phyloP scores from a whole-genome alignment of 495 filamentous ascomycete species.

The Hypomontagnella submonticulosa region DNA sequence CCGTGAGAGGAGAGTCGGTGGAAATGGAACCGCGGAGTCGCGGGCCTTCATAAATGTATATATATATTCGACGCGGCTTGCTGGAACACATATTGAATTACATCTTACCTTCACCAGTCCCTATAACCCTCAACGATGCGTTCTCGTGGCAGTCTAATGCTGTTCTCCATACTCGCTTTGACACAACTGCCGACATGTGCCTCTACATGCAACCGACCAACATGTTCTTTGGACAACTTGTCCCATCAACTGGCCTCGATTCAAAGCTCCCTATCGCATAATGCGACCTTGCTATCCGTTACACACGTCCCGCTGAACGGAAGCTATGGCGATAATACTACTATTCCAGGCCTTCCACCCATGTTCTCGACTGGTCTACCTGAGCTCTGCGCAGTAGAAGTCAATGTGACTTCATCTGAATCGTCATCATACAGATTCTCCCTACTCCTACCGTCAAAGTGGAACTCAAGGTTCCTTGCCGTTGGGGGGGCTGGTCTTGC shows the following conservation, averaged over 20 bases:
- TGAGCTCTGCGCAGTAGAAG: conserved; percentile 57
- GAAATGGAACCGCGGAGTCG: too few species aligned
- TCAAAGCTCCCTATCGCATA: conserved; percentile 8
- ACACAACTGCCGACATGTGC: not conserved
- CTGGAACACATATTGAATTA: too few species aligned
- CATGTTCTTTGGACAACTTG: conserved; percentile 19
- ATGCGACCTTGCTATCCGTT: conserved; percentile 17
- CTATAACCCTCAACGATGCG: conserved; percentile 4
- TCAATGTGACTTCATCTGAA: conserved; percentile 58
- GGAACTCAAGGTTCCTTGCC: conserved; percentile 33
- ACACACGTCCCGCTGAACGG: conserved; percentile 12
- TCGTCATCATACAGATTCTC: conserved; percentile 58
- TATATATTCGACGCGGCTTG: not conserved
- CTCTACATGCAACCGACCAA: not conserved
- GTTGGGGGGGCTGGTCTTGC: conserved; percentile 30
- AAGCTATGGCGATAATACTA: conserved; percentile 13
- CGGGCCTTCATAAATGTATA: not conserved
- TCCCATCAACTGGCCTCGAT: conserved; percentile 10
- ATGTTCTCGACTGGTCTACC: conserved; percentile 46
- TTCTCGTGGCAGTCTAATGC: not conserved
- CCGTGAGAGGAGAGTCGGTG: too few species aligned
- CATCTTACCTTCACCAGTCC: too few species aligned
- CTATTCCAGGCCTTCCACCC: not conserved
- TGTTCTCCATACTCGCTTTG: not conserved
- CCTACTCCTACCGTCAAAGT: conserved; percentile 57